Evolutionary conservation across 2,329 filamentous ascomycete genomes (phyloP).

Genomic region (Monilinia laxa): DNA sequence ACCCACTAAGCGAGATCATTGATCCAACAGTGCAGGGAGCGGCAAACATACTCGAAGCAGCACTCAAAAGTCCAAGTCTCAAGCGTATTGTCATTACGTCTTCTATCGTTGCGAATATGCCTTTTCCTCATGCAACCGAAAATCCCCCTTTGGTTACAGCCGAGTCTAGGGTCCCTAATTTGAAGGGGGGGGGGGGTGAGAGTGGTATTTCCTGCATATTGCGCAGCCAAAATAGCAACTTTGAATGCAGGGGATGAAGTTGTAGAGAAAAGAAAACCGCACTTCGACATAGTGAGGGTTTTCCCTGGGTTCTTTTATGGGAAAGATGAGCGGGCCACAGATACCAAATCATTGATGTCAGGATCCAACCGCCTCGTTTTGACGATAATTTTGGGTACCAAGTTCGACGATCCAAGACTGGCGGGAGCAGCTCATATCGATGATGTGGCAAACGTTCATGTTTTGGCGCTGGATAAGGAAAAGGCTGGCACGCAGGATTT

Average conservation of each 20-base stretch:
- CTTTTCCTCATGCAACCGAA: background rate
- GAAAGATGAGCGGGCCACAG: background rate
- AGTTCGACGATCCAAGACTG: background rate
- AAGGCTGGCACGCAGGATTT: background rate
- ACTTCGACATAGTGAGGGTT: background rate
- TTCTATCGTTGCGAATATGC: background rate
- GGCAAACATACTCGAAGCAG: background rate
- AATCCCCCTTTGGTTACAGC: background rate
- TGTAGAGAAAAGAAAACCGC: background rate
- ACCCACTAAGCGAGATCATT: background rate
- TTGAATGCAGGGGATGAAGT: background rate
- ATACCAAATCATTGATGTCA: background rate
- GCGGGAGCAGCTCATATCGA: background rate
- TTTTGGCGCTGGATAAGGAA: background rate
- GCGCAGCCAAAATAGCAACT: slow-evolving; percentile 17
- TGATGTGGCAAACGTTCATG: background rate
- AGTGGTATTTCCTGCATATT: slow-evolving; percentile 5
- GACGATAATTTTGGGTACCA: background rate
- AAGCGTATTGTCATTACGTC: slow-evolving; percentile 8
- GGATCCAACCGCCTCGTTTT: slow-evolving; percentile 3
- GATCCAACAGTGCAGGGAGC: background rate
- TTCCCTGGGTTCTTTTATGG: slow-evolving; percentile 15
- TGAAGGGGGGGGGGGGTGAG: background rate
- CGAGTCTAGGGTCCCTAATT: background rate
- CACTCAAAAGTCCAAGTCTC: background rate